These are phyloP conservation scores for Saccharum hybrid DNA, from an alignment of 202 grass and related monocot species.

Conservation along the genomic window DNA sequence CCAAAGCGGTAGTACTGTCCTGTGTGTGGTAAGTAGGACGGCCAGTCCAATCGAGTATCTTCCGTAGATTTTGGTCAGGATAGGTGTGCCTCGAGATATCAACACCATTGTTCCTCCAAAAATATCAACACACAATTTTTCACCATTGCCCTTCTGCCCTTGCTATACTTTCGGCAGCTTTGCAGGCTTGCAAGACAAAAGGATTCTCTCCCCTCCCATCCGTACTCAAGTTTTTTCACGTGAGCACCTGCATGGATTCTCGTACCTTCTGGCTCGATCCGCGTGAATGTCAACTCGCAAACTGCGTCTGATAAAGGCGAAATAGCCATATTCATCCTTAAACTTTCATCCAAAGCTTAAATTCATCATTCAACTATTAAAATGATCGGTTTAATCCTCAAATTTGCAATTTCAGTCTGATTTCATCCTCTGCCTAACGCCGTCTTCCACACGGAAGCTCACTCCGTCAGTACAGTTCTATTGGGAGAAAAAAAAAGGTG, in stretches of 20 bases:
- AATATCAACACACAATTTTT: not conserved
- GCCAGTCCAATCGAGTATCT: slow-evolving; percentile 46
- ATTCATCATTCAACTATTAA: too few species aligned
- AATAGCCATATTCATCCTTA: too few species aligned
- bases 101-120: not conserved
- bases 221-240: slow-evolving; percentile 38
- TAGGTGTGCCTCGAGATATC: slow-evolving; percentile 2
- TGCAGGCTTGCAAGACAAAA: not conserved
- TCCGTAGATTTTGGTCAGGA: slow-evolving; percentile 26
- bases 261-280: slow-evolving; percentile 29
- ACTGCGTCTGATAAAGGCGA: too few species aligned
- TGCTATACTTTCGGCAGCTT: slow-evolving; percentile 36
- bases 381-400: too few species aligned
- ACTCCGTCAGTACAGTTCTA: too few species aligned
- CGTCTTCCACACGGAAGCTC: too few species aligned
- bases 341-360: too few species aligned
- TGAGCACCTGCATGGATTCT: slow-evolving; percentile 38
- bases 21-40: not conserved
- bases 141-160: not conserved
- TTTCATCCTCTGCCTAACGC: too few species aligned
- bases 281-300: slow-evolving; percentile 36
- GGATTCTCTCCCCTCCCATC: not conserved
- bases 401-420: too few species aligned
- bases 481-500: too few species aligned
- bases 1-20: not conserved